Base-by-base conservation (phyloP, 352 stramenopile genomes). In the Ochromonadaceae sp. region DNA sequence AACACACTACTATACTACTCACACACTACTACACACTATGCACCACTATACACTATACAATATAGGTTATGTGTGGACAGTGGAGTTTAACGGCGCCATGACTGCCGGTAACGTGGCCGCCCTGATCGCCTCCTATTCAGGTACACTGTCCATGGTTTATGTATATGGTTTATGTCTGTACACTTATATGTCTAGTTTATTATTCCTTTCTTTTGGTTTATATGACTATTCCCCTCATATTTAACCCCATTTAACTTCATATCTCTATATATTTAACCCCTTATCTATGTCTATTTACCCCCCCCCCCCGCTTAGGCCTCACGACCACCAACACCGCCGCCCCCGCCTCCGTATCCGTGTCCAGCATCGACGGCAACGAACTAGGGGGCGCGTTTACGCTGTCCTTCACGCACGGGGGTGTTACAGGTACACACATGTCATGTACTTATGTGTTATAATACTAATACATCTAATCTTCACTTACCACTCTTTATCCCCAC, bases 311-410 rank as follows among this genome's bases (percentile, higher is more conserved):
- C 12, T 68, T 3, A 53, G 53, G 5, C 20, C 68, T 4, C 57
- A 41, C 25, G 57, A 50, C 17, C 35, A 70, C 32, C 47, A 20
- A 31, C 56, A 49, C 36, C 17, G 65, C 50, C 28, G 58, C 65
- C 12, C 66, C 50, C 30, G 50, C 71, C 7, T 5, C 46, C 14
- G 31, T 77, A 0, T 39, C 70, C 20, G 58, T 67, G 10, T 46
- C 20, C 36, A 74, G 67, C 2, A 41, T 73, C 25, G 67, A 76
- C 20, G 72, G 67, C 20, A 73, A 70, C 26, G 68, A 77, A 31
- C 30, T 93, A 0, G 75, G 75, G 9, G 85, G 85, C 0, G 72
- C 59, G 1, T 86, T 91, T 52, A 72, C 65, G 7, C 20, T 38
- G 22, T 67, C 66, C 0, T 68, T 71, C 59, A 50, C n/a, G n/a